Percentiles rank a stretch among this genome's conserved stretches.
phyloP scores from a whole-genome alignment of 352 stramenopile species.

The Blastocystis sp. region DNA sequence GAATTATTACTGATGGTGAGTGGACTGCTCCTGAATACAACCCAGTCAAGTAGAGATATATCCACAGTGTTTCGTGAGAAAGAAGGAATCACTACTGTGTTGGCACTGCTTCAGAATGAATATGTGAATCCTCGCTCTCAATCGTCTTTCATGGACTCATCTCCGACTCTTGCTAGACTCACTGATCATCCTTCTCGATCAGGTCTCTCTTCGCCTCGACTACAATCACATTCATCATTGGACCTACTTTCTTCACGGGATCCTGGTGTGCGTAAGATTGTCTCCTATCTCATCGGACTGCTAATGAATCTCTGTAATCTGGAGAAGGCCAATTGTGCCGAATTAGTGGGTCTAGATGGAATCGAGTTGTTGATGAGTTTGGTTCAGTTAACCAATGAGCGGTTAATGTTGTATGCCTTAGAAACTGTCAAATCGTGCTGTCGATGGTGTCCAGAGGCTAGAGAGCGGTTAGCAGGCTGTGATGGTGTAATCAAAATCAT shows the following conservation, averaged over 20 bases:
- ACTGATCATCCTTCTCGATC: background rate
- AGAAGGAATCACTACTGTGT: slow-evolving; percentile 46
- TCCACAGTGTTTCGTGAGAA: slow-evolving; percentile 35
- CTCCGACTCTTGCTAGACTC: background rate
- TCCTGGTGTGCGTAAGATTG: slow-evolving; percentile 10
- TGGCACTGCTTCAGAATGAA: slow-evolving; percentile 33
- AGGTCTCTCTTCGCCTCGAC: background rate
- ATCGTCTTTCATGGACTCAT: background rate
- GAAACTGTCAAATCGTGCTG: slow-evolving; percentile 18
- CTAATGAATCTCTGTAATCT: slow-evolving; percentile 43
- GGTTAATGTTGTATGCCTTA: background rate
- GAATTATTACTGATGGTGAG: background rate
- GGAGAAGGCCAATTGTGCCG: background rate
- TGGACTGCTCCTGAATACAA: background rate
- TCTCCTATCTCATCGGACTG: background rate
- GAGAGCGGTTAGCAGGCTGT: background rate
- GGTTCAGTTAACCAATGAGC: slow-evolving; percentile 32
- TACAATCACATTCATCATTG: background rate
- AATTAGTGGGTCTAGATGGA: slow-evolving; percentile 6
- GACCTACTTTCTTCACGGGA: background rate
- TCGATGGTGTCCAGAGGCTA: background rate
- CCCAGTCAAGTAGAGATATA: background rate
- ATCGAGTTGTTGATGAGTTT: background rate
- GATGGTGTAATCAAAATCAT: slow-evolving; percentile 25
- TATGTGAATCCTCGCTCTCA: background rate